Percentiles rank a stretch among this genome's conserved stretches.
Evolutionary conservation across 2,329 filamentous ascomycete genomes (phyloP).

Genomic region (Stemphylium vesicarium): DNA sequence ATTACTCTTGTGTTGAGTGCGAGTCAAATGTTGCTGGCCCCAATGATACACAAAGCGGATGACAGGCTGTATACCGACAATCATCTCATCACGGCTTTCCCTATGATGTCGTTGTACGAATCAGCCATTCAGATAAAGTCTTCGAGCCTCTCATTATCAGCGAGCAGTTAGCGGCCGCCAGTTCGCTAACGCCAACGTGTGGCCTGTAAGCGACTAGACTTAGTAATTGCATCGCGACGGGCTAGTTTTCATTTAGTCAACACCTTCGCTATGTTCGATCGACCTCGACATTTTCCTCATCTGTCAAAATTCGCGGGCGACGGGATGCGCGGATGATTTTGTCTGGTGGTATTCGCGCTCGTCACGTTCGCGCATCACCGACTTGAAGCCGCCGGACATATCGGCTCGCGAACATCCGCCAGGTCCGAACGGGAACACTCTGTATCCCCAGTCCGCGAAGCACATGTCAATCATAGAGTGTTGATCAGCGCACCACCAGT

Average conservation of each 20-base stretch:
- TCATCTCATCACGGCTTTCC: too few species aligned
- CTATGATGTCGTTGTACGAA: too few species aligned
- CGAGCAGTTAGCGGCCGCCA: too few species aligned
- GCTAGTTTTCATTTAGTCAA: not conserved
- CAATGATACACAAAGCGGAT: too few species aligned
- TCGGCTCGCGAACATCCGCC: constrained; percentile 17
- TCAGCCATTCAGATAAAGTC: too few species aligned
- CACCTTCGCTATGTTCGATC: not conserved
- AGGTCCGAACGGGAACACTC: constrained; percentile 1
- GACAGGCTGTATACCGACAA: too few species aligned
- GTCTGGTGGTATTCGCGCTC: not conserved
- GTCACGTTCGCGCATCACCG: not conserved
- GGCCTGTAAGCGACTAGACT: not conserved
- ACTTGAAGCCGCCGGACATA: constrained; percentile 1
- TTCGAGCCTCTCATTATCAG: too few species aligned
- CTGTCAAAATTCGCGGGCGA: not conserved
- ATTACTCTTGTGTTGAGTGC: too few species aligned
- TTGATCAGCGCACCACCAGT: too few species aligned
- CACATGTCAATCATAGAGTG: not conserved
- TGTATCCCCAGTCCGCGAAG: not conserved
- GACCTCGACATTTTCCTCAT: not conserved
- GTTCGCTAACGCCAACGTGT: too few species aligned
- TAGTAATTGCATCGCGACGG: not conserved
- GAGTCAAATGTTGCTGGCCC: too few species aligned
- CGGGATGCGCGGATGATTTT: not conserved